These are phyloP conservation scores for Retiboletus flavoniger DNA, from an alignment of 1,284 basidiomycete species.

Conservation along the genomic window DNA sequence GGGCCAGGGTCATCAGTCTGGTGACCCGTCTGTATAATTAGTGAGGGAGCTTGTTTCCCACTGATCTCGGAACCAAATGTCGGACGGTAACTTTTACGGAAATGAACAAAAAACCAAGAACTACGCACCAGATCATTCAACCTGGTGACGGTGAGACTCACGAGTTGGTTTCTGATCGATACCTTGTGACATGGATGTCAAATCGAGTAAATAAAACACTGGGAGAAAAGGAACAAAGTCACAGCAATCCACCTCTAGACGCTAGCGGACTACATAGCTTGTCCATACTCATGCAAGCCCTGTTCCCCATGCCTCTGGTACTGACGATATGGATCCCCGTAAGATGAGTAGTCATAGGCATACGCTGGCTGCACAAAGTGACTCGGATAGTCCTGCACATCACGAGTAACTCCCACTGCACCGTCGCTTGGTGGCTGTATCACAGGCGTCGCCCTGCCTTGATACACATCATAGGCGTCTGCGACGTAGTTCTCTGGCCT, in stretches of 20 bases:
- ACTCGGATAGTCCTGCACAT: constrained; percentile 40
- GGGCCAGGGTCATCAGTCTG: background rate
- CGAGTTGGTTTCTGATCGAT: constrained; percentile 2
- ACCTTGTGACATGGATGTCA: constrained; percentile 13
- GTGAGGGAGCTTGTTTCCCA: background rate
- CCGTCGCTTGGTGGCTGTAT: constrained; percentile 23
- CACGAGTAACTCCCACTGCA: constrained; percentile 25
- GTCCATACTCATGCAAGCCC: constrained; percentile 32
- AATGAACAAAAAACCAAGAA: background rate
- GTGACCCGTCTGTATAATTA: background rate
- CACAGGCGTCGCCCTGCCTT: constrained; percentile 42
- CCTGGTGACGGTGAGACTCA: background rate
- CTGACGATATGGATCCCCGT: constrained; percentile 31
- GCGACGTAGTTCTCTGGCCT: constrained; percentile 37
- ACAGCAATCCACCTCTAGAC: constrained; percentile 16
- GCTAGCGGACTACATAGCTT: constrained; percentile 31
- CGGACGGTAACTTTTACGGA: background rate
- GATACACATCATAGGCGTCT: constrained; percentile 53
- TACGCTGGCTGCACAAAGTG: constrained; percentile 27
- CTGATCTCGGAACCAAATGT: background rate
- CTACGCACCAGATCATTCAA: background rate
- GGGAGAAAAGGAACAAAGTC: constrained; percentile 17
- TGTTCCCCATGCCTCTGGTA: constrained; percentile 34
- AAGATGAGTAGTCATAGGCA: constrained; percentile 30
- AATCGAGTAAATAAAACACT: constrained; percentile 34